These are phyloP conservation scores for Exserohilum turcica DNA, from an alignment of 2,329 filamentous ascomycete genomes.

Conservation along the genomic window DNA sequence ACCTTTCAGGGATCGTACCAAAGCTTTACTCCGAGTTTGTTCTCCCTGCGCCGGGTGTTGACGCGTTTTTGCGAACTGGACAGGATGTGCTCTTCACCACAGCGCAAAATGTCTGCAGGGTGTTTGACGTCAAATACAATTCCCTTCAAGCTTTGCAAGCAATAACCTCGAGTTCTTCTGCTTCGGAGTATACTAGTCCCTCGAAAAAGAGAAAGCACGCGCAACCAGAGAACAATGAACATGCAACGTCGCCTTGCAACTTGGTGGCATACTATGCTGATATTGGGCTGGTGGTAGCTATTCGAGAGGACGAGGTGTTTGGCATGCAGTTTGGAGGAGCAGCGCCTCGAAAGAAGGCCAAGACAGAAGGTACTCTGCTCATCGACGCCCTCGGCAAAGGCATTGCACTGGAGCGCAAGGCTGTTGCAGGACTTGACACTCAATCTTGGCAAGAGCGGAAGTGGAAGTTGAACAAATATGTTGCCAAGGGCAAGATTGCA, in stretches of 20 bases:
- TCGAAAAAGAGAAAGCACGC: constrained; percentile 44
- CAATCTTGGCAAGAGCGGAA: constrained; percentile 39
- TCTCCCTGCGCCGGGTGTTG: constrained; percentile 58
- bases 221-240: constrained; percentile 46
- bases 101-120: constrained; percentile 58
- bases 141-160: constrained; percentile 54
- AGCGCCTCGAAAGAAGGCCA: constrained; percentile 45
- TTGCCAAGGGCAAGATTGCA: constrained; percentile 42
- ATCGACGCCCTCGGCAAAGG: constrained; percentile 77
- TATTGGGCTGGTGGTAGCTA: constrained; percentile 67
- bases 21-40: constrained; percentile 60
- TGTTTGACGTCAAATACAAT: constrained; percentile 71
- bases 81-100: constrained; percentile 68
- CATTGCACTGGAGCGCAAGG: constrained; percentile 33
- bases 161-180: constrained; percentile 27
- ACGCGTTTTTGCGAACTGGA: constrained; percentile 70
- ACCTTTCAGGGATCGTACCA: constrained; percentile 67
- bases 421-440: constrained; percentile 12
- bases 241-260: constrained; percentile 48
- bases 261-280: constrained; percentile 63
- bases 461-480: constrained; percentile 45
- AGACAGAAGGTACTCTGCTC: constrained; percentile 59
- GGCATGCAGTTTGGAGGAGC: constrained; percentile 62
- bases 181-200: constrained; percentile 37
- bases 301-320: constrained; percentile 67